Evolutionary conservation across 805 yeast genomes (phyloP), one percentile per base, ranked within the genome.

Genomic region (Saturnispora diversa): DNA sequence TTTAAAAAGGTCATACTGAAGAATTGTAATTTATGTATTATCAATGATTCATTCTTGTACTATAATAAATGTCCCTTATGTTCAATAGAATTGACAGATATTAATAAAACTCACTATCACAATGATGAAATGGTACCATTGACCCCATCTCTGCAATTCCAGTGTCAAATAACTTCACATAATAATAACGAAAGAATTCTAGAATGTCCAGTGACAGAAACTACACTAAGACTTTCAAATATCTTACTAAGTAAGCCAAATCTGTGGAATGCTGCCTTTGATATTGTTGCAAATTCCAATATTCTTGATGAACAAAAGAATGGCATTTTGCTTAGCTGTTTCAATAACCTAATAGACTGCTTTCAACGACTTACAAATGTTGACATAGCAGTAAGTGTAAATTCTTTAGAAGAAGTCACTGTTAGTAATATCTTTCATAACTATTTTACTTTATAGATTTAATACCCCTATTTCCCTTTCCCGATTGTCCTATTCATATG

Each of bases 1-100:
- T 47, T 47, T 13, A 47, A 37, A 24, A 47, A 42, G 23, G 37
- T 47, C 2, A 42, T 44, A 23, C 19, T 47, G 3, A 47, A 47
- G 28, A 38, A 37, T 30, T 40, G 35, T 11, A 34, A 29, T 9
- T 5, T 40, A 16, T 20, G 20, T 11, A 16, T 35, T 11, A 21
- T 35, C 12, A 16, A 27, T 4, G 29, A 29, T 15, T 24, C 39
- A 4, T 24, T 35, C 15, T 9, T 19, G 4, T 20, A 33, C 12
- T 9, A 16, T 20, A 29, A 22, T 11, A 35, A 35, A 17, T 35
- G 35, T 13, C 13, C 23, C 5, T 6, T 24, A 7, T 30, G 39
- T 15, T 20, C 11, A 25, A 6, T 21, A 6, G 17, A 25, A 11
- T 16, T 11, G 15, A 21, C 13, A n/a, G 21, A 17, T 15, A 6